Percentiles rank a stretch among this genome's conserved stretches.
Evolutionary conservation across 2,329 filamentous ascomycete species (phyloP).

Genomic region (Zarea fungicola): DNA sequence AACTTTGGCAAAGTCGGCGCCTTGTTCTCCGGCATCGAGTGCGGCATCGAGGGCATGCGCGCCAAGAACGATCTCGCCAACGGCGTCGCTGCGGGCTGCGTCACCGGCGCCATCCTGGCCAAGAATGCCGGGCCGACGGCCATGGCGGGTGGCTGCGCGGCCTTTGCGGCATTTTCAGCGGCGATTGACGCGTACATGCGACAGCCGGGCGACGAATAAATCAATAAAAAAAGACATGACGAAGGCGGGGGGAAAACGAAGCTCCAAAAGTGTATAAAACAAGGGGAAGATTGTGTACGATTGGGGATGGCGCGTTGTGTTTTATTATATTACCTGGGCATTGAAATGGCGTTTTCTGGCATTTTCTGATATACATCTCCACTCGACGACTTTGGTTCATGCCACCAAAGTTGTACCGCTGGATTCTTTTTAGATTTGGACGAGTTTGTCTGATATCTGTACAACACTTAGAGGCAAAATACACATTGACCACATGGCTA

Average conservation of each 20-base stretch:
- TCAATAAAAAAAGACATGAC: neutral
- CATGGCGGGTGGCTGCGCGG: slow-evolving; percentile 78
- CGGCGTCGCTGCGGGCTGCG: slow-evolving; percentile 78
- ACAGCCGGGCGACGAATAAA: slow-evolving; percentile 60
- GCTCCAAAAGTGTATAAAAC: slow-evolving; percentile 16
- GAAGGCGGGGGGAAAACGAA: neutral
- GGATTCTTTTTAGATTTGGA: neutral
- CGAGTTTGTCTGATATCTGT: slow-evolving; percentile 15
- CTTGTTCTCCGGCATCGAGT: slow-evolving; percentile 89
- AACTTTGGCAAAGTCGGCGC: slow-evolving; percentile 94
- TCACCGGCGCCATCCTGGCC: slow-evolving; percentile 85
- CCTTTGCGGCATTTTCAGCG: slow-evolving; percentile 87
- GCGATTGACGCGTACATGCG: slow-evolving; percentile 92
- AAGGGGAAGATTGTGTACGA: neutral
- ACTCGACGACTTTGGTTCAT: slow-evolving; percentile 15
- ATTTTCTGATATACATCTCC: slow-evolving; percentile 15
- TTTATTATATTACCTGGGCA: slow-evolving; percentile 19
- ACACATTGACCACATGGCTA: slow-evolving; percentile 17
- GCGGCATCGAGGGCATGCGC: slow-evolving; percentile 85
- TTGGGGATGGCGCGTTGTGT: slow-evolving; percentile 13
- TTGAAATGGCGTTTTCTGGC: slow-evolving; percentile 22
- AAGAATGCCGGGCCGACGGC: slow-evolving; percentile 86
- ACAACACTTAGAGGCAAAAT: slow-evolving; percentile 26
- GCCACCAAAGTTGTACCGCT: slow-evolving; percentile 2
- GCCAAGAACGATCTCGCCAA: slow-evolving; percentile 94